These are phyloP conservation scores for Mycena albidolilacea DNA, from an alignment of 768 basidiomycete genomes.

Conservation along the genomic window DNA sequence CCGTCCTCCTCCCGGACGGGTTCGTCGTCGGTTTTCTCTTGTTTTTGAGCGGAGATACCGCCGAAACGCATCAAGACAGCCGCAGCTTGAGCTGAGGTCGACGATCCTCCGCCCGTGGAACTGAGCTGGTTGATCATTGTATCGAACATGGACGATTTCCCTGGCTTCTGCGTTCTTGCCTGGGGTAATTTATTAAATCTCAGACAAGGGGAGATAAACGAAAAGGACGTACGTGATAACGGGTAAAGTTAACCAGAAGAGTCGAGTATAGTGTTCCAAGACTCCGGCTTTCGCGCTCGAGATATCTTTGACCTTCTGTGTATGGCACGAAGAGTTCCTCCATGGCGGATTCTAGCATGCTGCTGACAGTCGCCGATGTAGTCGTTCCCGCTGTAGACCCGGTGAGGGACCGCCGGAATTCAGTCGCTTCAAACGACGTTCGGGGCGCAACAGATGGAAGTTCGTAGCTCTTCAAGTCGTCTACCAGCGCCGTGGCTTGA, in stretches of 20 bases:
- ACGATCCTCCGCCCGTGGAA: constrained; percentile 69
- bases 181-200: constrained; percentile 52
- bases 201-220: constrained; percentile 14
- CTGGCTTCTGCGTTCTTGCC: constrained; percentile 66
- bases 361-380: constrained; percentile 73
- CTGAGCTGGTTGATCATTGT: constrained; percentile 93
- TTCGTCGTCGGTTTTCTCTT: constrained; percentile 75
- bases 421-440: constrained; percentile 73
- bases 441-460: constrained; percentile 77
- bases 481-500: constrained; percentile 83
- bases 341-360: constrained; percentile 95
- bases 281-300: constrained; percentile 92
- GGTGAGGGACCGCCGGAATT: constrained; percentile 71
- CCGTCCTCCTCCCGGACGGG: constrained; percentile 88
- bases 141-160: constrained; percentile 88
- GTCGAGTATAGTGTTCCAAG: constrained; percentile 83
- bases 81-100: constrained; percentile 87
- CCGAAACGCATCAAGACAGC: constrained; percentile 93
- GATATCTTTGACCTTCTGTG: constrained; percentile 90
- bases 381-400: constrained; percentile 60
- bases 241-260: constrained; percentile 81
- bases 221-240: constrained; percentile 83
- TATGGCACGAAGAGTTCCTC: constrained; percentile 97
- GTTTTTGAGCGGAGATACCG: constrained; percentile 72
- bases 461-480: constrained; percentile 94